Evolutionary conservation across 805 yeast genomes (phyloP).

Genomic region (Huiozyma naganishii): DNA sequence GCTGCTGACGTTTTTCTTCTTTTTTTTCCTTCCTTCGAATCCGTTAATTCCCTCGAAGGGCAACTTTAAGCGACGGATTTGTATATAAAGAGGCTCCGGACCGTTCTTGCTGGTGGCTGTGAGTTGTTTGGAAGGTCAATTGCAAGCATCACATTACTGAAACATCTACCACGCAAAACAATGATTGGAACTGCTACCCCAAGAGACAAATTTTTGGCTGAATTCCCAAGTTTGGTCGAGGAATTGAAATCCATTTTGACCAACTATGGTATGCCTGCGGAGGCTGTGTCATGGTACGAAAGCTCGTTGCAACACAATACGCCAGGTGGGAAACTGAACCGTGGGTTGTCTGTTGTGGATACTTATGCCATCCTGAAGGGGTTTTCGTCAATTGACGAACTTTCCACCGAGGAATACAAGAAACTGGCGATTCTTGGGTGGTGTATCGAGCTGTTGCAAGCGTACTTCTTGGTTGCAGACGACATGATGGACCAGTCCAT

Average conservation of each 20-base stretch:
- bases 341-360: constrained; percentile 93
- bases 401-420: constrained; percentile 60
- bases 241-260: constrained; percentile 57
- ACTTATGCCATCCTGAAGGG: constrained; percentile 75
- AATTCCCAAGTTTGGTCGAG: constrained; percentile 66
- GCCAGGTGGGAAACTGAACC: constrained; percentile 92
- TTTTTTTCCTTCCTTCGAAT: too few species aligned
- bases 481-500: constrained; percentile 96
- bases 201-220: constrained; percentile 48
- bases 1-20: too few species aligned
- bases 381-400: constrained; percentile 44
- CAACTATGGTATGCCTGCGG: constrained; percentile 70
- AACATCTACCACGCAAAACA: too few species aligned
- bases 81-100: too few species aligned
- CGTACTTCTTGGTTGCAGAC: constrained; percentile 93
- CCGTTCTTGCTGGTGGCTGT: too few species aligned
- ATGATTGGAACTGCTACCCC: background rate
- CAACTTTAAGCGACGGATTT: too few species aligned
- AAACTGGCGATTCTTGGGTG: constrained; percentile 87
- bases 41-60: too few species aligned
- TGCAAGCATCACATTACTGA: too few species aligned
- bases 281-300: constrained; percentile 79
- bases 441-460: constrained; percentile 90
- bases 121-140: too few species aligned
- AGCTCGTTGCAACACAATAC: constrained; percentile 71